These are phyloP conservation scores for Entomortierella parvispora DNA, from an alignment of 192 early-diverging fungal species.

Conservation along the genomic window DNA sequence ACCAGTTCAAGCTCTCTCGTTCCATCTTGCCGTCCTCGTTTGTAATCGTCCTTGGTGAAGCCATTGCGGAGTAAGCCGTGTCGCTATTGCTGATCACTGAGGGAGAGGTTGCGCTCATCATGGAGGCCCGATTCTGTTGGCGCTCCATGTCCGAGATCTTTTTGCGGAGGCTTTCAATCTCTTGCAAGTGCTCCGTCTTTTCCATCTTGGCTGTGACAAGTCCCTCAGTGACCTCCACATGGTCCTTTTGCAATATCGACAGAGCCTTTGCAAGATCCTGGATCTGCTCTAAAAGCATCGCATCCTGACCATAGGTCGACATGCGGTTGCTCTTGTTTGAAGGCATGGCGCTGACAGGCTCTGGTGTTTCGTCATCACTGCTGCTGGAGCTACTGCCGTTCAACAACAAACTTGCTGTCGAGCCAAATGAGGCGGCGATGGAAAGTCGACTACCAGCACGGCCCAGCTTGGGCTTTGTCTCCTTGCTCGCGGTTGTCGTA, in stretches of 20 bases:
- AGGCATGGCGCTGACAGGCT: conserved; percentile 15
- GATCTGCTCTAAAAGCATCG: conserved; percentile 66
- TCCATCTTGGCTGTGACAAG: conserved; percentile 67
- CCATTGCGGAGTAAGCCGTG: conserved; percentile 23
- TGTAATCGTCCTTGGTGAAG: conserved; percentile 34
- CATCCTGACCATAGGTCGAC: conserved; percentile 48
- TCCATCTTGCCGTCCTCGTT: conserved; percentile 42
- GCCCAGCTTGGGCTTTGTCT: conserved; percentile 16
- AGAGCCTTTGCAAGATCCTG: conserved; percentile 71
- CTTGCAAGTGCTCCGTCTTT: conserved; percentile 56
- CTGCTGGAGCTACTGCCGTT: conserved; percentile 4
- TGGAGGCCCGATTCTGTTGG: conserved; percentile 58
- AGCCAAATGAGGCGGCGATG: conserved; percentile 45
- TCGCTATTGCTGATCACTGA: conserved; percentile 40
- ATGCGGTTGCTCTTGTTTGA: conserved; percentile 19
- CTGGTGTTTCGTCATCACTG: conserved; percentile 10
- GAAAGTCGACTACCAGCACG: conserved; percentile 32
- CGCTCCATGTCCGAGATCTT: conserved; percentile 55
- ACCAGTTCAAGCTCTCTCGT: conserved; percentile 35
- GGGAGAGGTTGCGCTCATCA: conserved; percentile 45
- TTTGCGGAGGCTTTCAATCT: conserved; percentile 65
- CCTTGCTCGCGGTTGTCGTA: conserved; percentile 1
- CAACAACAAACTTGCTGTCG: conserved; percentile 23
- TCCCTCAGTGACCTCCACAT: conserved; percentile 69
- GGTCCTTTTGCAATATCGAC: conserved; percentile 74